phyloP scores from a whole-genome alignment of 257 asterid genomes.

The Sherardia arvensis region DNA sequence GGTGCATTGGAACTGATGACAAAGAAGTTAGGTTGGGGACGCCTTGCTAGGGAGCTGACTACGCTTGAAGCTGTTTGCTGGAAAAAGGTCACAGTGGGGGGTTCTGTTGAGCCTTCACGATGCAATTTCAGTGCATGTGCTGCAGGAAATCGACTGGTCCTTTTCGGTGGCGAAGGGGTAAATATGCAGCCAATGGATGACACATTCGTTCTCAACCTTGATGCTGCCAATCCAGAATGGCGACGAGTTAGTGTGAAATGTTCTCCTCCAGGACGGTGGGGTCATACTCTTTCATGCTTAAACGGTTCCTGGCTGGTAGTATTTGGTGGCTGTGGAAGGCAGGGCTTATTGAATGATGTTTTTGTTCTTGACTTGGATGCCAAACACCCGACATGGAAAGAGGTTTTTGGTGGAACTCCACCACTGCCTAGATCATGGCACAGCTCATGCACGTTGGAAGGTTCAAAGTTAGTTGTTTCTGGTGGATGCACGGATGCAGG shows the following conservation, averaged over 20 bases:
- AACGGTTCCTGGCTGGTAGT: constrained; percentile 75
- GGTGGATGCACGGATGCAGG: constrained; percentile 94
- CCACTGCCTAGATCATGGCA: constrained; percentile 89
- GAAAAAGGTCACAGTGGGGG: constrained; percentile 75
- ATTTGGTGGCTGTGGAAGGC: constrained; percentile 81
- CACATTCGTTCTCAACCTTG: constrained; percentile 81
- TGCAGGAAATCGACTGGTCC: constrained; percentile 69
- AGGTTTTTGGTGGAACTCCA: constrained; percentile 64
- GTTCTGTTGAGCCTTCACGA: constrained; percentile 79
- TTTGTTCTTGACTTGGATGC: constrained; percentile 77
- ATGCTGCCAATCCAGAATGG: constrained; percentile 68
- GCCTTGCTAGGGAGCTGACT: constrained; percentile 79
- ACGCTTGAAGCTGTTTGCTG: constrained; percentile 85
- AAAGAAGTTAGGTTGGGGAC: constrained; percentile 75
- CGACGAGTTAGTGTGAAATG: constrained; percentile 58
- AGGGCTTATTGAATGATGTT: constrained; percentile 76
- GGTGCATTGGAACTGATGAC: constrained; percentile 76
- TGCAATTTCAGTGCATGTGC: constrained; percentile 92
- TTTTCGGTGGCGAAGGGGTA: constrained; percentile 90
- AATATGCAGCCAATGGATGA: constrained; percentile 97
- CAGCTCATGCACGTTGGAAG: constrained; percentile 84
- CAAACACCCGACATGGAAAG: constrained; percentile 82
- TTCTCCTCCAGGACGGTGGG: constrained; percentile 95
- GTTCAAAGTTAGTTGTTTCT: constrained; percentile 71
- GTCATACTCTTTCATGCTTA: constrained; percentile 76